Conservation (phyloP, 257 asterid species). For the Lavandula angustifolia region DNA sequence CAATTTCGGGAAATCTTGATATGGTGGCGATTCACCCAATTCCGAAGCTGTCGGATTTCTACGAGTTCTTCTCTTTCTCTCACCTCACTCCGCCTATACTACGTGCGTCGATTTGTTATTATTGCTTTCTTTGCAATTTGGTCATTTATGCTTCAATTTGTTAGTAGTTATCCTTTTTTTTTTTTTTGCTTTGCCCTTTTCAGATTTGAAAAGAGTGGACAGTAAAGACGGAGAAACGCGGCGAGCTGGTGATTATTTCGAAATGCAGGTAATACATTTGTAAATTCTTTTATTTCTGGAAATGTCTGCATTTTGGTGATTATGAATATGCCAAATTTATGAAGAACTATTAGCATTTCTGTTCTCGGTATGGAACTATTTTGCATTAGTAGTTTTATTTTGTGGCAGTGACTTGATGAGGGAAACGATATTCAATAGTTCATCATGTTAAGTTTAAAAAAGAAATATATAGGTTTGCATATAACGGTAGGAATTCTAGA, state of each 20-base stretch:
- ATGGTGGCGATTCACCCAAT: slow-evolving; percentile 97
- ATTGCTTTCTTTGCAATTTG: neutral
- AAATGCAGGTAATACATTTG: slow-evolving; percentile 71
- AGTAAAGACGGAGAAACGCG: slow-evolving; percentile 52
- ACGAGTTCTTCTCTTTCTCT: slow-evolving; percentile 88
- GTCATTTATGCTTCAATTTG: neutral
- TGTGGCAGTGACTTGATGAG: neutral
- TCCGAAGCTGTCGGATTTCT: slow-evolving; percentile 97
- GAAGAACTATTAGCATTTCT: neutral
- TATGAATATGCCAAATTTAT: slow-evolving; percentile 5
- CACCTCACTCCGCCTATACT: slow-evolving; percentile 82
- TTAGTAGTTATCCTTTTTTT: neutral
- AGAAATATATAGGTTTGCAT: neutral
- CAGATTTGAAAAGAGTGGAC: slow-evolving; percentile 72
- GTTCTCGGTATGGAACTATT: neutral
- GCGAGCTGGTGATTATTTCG: slow-evolving; percentile 76
- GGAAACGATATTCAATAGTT: neutral
- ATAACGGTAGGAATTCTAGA: neutral
- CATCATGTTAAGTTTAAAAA: neutral
- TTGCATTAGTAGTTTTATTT: neutral
- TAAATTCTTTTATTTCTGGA: neutral
- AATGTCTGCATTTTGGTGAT: neutral
- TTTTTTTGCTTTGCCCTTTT: slow-evolving; percentile 15
- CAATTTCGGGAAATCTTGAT: slow-evolving; percentile 60
- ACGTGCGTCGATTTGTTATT: slow-evolving; percentile 48